Conservation (phyloP, 768 basidiomycete species). For the Termitomyces eurrhizus region DNA sequence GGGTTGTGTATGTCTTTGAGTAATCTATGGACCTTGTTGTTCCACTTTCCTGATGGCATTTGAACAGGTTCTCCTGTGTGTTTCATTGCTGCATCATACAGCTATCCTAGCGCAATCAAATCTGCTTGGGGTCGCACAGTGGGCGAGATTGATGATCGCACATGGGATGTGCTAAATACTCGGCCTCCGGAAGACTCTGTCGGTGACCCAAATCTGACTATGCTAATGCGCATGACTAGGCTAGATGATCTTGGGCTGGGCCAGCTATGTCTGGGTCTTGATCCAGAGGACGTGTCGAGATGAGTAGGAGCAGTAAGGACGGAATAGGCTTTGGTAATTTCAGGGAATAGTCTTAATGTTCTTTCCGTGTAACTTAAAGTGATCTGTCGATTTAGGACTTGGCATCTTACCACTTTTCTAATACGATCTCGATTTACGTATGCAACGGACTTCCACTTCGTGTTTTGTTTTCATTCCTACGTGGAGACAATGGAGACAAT, state of each 20-base stretch:
- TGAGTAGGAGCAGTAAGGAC: neutral
- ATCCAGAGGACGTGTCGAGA: constrained; percentile 10
- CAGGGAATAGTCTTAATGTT: neutral
- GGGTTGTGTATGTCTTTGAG: constrained; percentile 61
- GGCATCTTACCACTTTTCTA: neutral
- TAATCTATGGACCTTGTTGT: neutral
- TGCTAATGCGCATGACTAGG: constrained; percentile 75
- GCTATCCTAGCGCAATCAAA: constrained; percentile 59
- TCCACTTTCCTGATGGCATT: neutral
- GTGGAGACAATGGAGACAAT: neutral
- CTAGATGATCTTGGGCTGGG: constrained; percentile 70
- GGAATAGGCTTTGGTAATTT: neutral
- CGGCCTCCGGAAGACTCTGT: constrained; percentile 32
- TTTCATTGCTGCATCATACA: constrained; percentile 68
- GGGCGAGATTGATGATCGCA: constrained; percentile 62
- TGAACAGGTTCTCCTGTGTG: constrained; percentile 67
- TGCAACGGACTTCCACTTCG: too few relatives aligned
- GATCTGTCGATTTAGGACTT: neutral
- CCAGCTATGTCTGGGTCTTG: constrained; percentile 49
- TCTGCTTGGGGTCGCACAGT: constrained; percentile 65
- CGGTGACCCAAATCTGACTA: constrained; percentile 40
- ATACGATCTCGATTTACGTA: neutral
- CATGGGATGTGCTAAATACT: constrained; percentile 60
- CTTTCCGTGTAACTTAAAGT: neutral
- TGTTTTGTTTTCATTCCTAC: too few relatives aligned